A percentile compares a stretch with the other conserved stretches of the same genome.
phyloP scores from a whole-genome alignment of 129 eudicot species.

The Mikania micrantha region DNA sequence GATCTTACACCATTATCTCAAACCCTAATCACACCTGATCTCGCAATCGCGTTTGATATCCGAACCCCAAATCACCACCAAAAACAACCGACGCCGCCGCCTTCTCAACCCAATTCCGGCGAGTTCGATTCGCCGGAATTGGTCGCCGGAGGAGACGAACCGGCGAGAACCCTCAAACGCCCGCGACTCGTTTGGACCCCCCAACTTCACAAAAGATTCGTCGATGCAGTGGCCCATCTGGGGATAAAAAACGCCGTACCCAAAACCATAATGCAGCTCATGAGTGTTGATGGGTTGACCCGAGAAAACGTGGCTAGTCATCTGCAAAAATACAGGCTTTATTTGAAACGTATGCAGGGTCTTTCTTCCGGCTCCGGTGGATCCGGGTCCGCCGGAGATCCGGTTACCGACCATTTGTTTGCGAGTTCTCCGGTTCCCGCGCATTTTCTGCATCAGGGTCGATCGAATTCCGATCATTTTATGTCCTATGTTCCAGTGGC shows the following conservation, averaged over 20 bases:
- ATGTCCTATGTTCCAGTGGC: conserved; percentile 53
- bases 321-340: conserved; percentile 79
- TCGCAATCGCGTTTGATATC: conserved; percentile 69
- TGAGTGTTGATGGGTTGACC: conserved; percentile 95
- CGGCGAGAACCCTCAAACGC: conserved; percentile 82
- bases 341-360: conserved; percentile 90
- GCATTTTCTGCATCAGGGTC: conserved; percentile 58
- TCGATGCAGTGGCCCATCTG: conserved; percentile 89
- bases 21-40: conserved; percentile 80
- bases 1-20: conserved; percentile 68
- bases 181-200: conserved; percentile 99
- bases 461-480: conserved; percentile 49
- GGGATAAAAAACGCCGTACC: conserved; percentile 98
- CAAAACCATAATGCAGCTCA: conserved; percentile 92
- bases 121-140: conserved; percentile 73
- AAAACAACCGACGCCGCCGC: neutral
- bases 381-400: conserved; percentile 44
- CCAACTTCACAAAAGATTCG: conserved; percentile 85
- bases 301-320: conserved; percentile 94
- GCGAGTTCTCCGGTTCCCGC: conserved; percentile 96
- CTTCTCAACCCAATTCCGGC: conserved; percentile 31
- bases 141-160: conserved; percentile 52
- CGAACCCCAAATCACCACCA: conserved; percentile 19
- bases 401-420: conserved; percentile 75
- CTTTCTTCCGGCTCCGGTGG: conserved; percentile 28